Base-by-base conservation (phyloP, 1,139 yeast genomes). In the Entelexis sorbosivorans region DNA sequence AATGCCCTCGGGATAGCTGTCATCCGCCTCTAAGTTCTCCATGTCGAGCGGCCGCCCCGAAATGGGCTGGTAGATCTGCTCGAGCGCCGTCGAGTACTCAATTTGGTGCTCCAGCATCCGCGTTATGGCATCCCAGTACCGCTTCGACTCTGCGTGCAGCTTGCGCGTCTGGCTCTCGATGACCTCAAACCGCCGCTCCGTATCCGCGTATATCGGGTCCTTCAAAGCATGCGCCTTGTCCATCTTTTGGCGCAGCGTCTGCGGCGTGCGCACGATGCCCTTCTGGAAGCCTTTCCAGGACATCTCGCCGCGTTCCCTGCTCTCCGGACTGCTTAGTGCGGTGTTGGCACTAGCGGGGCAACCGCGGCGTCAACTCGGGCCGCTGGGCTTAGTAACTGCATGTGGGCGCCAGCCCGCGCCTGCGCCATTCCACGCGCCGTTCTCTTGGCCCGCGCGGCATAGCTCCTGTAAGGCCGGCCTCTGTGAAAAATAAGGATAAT, bases 21-120 rank as follows among this genome's bases (percentile, higher is more conserved):
- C 50, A 65, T 91, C 97, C 8, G 40, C 40, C 38, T 78, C 77
- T 4, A 87, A 66, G 7, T 94, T 77, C 63, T 80, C 82, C 9
- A 97, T 96, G 64, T 91, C 97, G 14, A 93, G 81, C 67, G 85
- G 72, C 56, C 89, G 78, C 34, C 98, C 98, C 53, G 91, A 80
- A 58, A 91, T 91, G 2, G 99, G 99, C 69, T 89, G 87, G 72
- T 88, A 91, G 53, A 91, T 85, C 64, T 89, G 96, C 66, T 88
- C 96, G 69, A 93, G 87, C 1, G 95, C 94, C 63, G 82, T 82
- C 36, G 95, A 82, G 66, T 89, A 91, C 55, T 89, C 96, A 59
- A 89, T 83, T 67, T 91, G 98, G 66, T 83, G 93, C 58, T 79
- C 82, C 61, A 91, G 73, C 95, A 91, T 88, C 38, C 93, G 95